A percentile compares a stretch with the other conserved stretches of the same genome.
Conservation (phyloP, 371 early-diverging fungal species). For the Mucor plumbeus region DNA sequence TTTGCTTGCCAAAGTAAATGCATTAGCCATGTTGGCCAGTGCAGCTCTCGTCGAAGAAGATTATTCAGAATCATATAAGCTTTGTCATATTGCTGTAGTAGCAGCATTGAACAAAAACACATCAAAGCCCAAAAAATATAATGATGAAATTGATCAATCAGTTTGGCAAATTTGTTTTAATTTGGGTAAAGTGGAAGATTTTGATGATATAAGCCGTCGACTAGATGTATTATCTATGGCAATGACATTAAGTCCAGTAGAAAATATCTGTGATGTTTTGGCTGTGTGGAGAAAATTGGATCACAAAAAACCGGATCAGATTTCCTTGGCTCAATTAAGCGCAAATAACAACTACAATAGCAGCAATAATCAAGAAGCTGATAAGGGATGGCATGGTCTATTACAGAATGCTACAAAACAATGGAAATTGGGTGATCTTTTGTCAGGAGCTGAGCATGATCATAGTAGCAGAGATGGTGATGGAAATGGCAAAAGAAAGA, state of each 20-base stretch:
- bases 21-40: slow-evolving; percentile 61
- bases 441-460: slow-evolving; percentile 10
- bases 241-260: slow-evolving; percentile 61
- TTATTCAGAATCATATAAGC: slow-evolving; percentile 50
- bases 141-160: slow-evolving; percentile 55
- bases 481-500: slow-evolving; percentile 27
- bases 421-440: slow-evolving; percentile 35
- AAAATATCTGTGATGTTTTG: slow-evolving; percentile 61
- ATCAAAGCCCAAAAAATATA: slow-evolving; percentile 34
- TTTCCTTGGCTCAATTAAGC: slow-evolving; percentile 25
- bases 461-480: neutral
- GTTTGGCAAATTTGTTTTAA: slow-evolving; percentile 64
- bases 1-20: slow-evolving; percentile 53
- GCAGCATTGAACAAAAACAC: slow-evolving; percentile 32
- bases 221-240: slow-evolving; percentile 67
- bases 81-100: slow-evolving; percentile 57
- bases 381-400: slow-evolving; percentile 33
- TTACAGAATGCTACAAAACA: slow-evolving; percentile 39
- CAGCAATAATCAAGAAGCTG: neutral
- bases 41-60: slow-evolving; percentile 66
- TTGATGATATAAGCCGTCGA: slow-evolving; percentile 50
- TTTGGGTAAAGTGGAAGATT: slow-evolving; percentile 52
- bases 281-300: slow-evolving; percentile 64
- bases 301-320: slow-evolving; percentile 29
- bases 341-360: slow-evolving; percentile 4